Base-by-base conservation (phyloP, 2,329 filamentous ascomycete genomes). In the Rutstroemia sp. region DNA sequence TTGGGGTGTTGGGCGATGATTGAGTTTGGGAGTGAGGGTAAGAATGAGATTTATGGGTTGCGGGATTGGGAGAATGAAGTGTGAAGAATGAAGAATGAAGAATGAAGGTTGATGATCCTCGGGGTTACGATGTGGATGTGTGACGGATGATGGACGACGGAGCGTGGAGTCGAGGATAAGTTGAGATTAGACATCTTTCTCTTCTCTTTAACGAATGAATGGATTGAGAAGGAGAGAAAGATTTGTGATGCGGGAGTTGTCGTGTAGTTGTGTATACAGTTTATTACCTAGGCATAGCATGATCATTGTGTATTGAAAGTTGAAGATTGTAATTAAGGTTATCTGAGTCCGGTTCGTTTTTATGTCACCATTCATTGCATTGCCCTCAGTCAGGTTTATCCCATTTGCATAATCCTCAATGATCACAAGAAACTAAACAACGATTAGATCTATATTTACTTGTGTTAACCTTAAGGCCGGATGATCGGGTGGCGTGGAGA, bases 1-100 rank as follows among this genome's bases (percentile, higher is more conserved):
- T 23, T 97, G 92, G 94, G 39, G 53, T 25, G 44, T 36, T n/a
- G 36, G 25, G 5, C 49, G 44, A 19, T 55, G 19, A 51, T 16
- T 27, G 23, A n/a, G 44, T 23, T 17, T 42, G 36, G 39, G 7
- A 12, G 36, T 9, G 45, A 19, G 7, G 12, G 40, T 19, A 44
- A 19, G 40, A 10, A 44, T 17, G 17, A 5, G 12, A 44, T 44
- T n/a, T n/a, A n/a, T n/a, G n/a, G n/a, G n/a, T n/a, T n/a, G n/a
- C 8, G 10, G 21, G 21, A 7, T 8, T 44, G 23, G n/a, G 14
- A 21, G 5, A 14, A 23, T 3, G 17, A 12, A 25, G 40, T n/a
- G n/a, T n/a, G n/a, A 19, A 40, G 17, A 12, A 30, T 6, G 40
- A 19, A 21, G 5, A 14, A 23, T 3, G 17, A 12, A 25, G 40